Base-by-base conservation (phyloP, 192 early-diverging fungal genomes). In the Rhizoclosmatium sp. region DNA sequence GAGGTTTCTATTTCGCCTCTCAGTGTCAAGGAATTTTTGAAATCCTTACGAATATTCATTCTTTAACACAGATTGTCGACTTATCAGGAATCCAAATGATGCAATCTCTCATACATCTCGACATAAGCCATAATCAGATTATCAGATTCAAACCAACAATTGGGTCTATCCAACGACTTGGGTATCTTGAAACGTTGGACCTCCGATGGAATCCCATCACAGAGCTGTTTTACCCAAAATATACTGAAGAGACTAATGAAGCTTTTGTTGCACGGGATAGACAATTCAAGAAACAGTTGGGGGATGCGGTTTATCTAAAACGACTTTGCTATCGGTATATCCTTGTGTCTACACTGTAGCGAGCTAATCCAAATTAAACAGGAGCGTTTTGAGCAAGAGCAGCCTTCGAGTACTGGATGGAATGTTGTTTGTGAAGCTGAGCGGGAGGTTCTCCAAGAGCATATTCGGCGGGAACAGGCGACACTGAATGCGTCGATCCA, bases 151-250 rank as follows among this genome's bases (percentile, higher is more conserved):
- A 64, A 58, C 21, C 10, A 21, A 64, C 73, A 9, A 64, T 75
- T 42, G 9, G 42, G 4, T 41, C 40, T 7, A n/a, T 75, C 3
- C 60, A 31, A 39, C 23, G 12, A 19, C 60, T 75, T 4, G n/a
- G n/a, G 1, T 75, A 75, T 1, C 45, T 75, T 7, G 73, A 75
- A 64, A 40, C 9, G 23, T 59, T 75, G 9, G 73, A 75, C 46
- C 45, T 75, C 2, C 58, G 73, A 75, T 51, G 46, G n/a, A 75
- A 75, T 51, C 73, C 73, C 2, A 75, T 75, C 14, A 75, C 73
- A 2, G 46, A 4, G 16, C 42, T 12, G 3, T 75, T 75, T 47
- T 75, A 75, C 45, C 12, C 47, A 40, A 5, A 2, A 21, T 12
- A 10, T 65, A 12, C 19, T 0, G 62, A 41, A 12, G 62, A 23